Conservation (phyloP, 73 alveolate species). For the Paramecium sonneborni region DNA sequence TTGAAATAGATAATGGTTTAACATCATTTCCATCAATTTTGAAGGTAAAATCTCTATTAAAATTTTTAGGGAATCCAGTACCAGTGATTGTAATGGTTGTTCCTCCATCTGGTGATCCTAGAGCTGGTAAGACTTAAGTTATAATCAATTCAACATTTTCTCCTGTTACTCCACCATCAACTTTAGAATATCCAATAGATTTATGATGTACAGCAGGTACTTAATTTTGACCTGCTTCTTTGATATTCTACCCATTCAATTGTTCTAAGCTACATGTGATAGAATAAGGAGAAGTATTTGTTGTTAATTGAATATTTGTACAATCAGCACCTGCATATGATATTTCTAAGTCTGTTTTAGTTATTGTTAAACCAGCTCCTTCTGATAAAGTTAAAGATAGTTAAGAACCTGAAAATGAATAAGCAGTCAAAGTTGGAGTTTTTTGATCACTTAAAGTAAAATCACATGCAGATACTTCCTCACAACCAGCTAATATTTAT, state of each 20-base stretch:
- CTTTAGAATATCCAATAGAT: not conserved
- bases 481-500: not conserved
- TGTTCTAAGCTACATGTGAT: not conserved
- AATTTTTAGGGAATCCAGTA: slow-evolving; percentile 39
- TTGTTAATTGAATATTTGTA: not conserved
- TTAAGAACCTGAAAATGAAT: not conserved
- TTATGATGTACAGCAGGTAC: slow-evolving; percentile 3
- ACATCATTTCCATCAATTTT: not conserved
- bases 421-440: slow-evolving; percentile 25
- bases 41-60: not conserved
- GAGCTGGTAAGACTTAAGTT: not conserved
- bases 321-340: slow-evolving; percentile 35
- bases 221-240: slow-evolving; percentile 20
- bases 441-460: slow-evolving; percentile 2
- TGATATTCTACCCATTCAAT: not conserved
- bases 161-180: not conserved
- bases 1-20: not conserved
- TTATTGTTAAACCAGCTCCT: not conserved
- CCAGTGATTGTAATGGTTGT: not conserved
- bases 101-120: slow-evolving; percentile 30
- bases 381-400: not conserved
- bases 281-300: not conserved
- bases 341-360: not conserved
- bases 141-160: not conserved
- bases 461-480: slow-evolving; percentile 1